Evolutionary conservation across 352 stramenopile genomes (phyloP), one percentile per base, ranked within the genome.

Genomic region (Phytophthora cryptogea): DNA sequence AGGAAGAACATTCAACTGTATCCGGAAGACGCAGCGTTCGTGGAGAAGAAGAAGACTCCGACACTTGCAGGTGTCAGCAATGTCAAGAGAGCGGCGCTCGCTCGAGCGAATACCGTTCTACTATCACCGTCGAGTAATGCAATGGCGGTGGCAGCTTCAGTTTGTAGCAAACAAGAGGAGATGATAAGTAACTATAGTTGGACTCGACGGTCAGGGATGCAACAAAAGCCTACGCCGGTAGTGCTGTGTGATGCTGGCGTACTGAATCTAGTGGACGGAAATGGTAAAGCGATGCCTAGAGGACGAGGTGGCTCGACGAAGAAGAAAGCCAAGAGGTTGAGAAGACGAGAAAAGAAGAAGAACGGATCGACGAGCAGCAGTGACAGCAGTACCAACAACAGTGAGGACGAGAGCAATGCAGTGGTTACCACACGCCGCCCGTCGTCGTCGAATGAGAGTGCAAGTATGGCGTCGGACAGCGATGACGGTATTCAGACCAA

Each of bases 161-260:
- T 5, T 7, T 43, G 39, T 5, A 55, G 43, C 10, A 74, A 52
- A n/a, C 57, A 60, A 16, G 52, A 73, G 8, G 47, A 20, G 5
- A 11, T 1, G 23, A 53, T 1, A 6, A 27, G 23, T 17, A 2
- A 52, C 27, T 41, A 20, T 54, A 13, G 33, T 16, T 26, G 5
- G 11, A 13, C 39, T 11, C 40, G 48, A 50, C 48, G 47, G 7
- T 45, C 55, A 13, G 35, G 45, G 10, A 28, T 36, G 6, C 45
- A 65, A 32, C 61, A 57, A 16, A 55, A 55, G 13, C 47, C 55
- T 16, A 42, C 55, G 3, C 58, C 51, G 10, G 48, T 83, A 7
- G 61, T 78, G 27, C 44, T 83, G 28, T 54, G 77, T 9, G 68
- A 79, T 28, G 59, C 63, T 23, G 54, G 42, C n/a, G 60, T 44